Percentiles rank a stretch among this genome's conserved stretches.
Evolutionary conservation across 1,284 basidiomycete genomes (phyloP).

Genomic region (Sporisorium reilianum): DNA sequence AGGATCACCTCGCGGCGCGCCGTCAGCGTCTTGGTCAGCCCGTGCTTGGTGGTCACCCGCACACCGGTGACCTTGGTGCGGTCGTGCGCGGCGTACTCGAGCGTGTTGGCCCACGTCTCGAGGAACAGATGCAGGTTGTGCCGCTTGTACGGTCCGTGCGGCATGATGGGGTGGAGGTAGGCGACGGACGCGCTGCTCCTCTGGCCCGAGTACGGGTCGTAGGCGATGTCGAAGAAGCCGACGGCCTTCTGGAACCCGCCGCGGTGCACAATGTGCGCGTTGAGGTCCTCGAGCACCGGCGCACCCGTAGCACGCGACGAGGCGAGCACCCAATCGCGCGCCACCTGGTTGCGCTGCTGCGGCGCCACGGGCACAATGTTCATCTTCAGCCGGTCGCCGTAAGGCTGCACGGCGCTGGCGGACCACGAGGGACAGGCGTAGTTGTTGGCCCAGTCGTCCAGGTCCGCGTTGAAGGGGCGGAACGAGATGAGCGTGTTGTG

Average conservation of each 20-base stretch:
- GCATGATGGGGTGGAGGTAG: conserved; percentile 70
- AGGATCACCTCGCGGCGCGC: conserved; percentile 67
- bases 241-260: conserved; percentile 65
- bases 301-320: conserved; percentile 61
- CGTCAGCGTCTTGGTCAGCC: conserved; percentile 57
- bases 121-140: conserved; percentile 69
- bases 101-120: conserved; percentile 67
- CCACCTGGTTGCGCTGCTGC: conserved; percentile 69
- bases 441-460: conserved; percentile 68
- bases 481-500: conserved; percentile 70
- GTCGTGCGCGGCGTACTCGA: conserved; percentile 55
- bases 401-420: conserved; percentile 62
- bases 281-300: conserved; percentile 66
- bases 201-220: conserved; percentile 68
- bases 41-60: conserved; percentile 57
- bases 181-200: conserved; percentile 67
- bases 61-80: conserved; percentile 56
- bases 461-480: conserved; percentile 68
- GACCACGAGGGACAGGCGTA: conserved; percentile 66
- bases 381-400: conserved; percentile 68
- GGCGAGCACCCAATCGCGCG: conserved; percentile 67
- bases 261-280: conserved; percentile 65
- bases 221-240: conserved; percentile 69
- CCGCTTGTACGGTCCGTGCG: conserved; percentile 61
- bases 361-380: conserved; percentile 68